phyloP scores from a whole-genome alignment of 805 yeast species.

The Saccharomycopsis fodiens region DNA sequence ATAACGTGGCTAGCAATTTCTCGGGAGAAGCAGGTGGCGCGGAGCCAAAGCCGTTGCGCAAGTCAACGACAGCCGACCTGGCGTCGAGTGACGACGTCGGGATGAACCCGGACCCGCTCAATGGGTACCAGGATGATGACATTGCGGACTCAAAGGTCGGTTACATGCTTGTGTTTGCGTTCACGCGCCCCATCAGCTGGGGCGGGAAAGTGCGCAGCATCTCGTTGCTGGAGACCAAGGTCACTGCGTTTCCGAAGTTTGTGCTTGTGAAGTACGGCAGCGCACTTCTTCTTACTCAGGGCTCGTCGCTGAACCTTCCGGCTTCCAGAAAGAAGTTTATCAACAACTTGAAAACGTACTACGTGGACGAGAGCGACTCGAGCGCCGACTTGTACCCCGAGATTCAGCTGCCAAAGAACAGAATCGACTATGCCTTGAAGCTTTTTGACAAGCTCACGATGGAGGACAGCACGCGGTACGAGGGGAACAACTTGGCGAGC shows the following conservation, averaged over 20 bases:
- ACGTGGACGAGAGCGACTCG: slow-evolving; percentile 7
- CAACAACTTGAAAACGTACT: slow-evolving; percentile 13
- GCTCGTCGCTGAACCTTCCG: slow-evolving; percentile 12
- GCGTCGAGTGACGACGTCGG: neutral
- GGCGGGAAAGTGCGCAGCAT: slow-evolving; percentile 11
- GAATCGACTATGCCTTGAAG: slow-evolving; percentile 3
- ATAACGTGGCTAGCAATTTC: neutral
- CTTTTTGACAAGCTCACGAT: slow-evolving; percentile 9
- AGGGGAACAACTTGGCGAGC: neutral
- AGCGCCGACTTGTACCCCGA: neutral
- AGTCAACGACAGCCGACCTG: neutral
- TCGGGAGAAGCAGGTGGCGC: neutral
- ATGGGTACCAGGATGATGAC: neutral
- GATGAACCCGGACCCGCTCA: neutral
- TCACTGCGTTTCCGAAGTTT: slow-evolving; percentile 9
- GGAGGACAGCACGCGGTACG: neutral
- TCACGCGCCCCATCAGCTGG: slow-evolving; percentile 11
- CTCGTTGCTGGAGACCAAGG: neutral
- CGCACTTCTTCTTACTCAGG: slow-evolving; percentile 13
- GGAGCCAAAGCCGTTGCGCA: neutral
- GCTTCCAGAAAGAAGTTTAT: slow-evolving; percentile 10
- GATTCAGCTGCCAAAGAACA: neutral
- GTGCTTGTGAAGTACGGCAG: slow-evolving; percentile 13
- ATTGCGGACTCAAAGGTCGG: neutral
- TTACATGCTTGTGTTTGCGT: slow-evolving; percentile 15